Base-by-base conservation (phyloP, 257 asterid species). In the Fraxinus cuspidata region DNA sequence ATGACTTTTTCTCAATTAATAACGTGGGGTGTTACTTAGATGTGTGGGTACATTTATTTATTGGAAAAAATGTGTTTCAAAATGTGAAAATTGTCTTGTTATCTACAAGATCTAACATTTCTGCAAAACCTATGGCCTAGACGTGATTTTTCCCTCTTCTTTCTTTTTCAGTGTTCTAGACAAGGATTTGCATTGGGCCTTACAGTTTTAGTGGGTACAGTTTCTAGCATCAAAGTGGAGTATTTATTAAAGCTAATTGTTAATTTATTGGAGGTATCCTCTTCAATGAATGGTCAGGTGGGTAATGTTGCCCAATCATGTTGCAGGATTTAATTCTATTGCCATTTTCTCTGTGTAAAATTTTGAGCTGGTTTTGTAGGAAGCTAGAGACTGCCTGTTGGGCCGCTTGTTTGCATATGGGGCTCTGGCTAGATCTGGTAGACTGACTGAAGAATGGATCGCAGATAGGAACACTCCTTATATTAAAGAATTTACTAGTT, bases 211-310 rank as follows among this genome's bases (percentile, higher is more conserved):
- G 89, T 88, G 74, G 90, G 92, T 81, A 81, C 85, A 15, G 89
- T 93, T 82, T 87, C 90, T 81, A 82, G 88, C 89, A 86, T 96
- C 79, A 90, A 83, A 80, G 74, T 92, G 87, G 97, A 89, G 73
- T 86, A 98, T 13, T 73, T 93, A 76, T 81, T 96, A 83, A 96
- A 93, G 91, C 92, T 96, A 77, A 86, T 92, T 79, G 81, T 85
- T 77, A 77, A 81, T 76, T 88, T 92, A 86, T 85, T 96, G 92
- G 98, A 96, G 86, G 87, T 92, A 80, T 58, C 91, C 82, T 89
- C 98, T 81, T 90, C 97, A 79, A 90, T 93, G 99, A 93, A 89
- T 91, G 99, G 98, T 68, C 98, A 92, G 98, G 99, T 96, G 76
- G 81, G 96, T 86, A 63, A 70, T 64, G 42, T 76, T 53, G 69